These are phyloP conservation scores for Artemisia tridentata DNA, from an alignment of 129 eudicot genomes.

Conservation along the genomic window DNA sequence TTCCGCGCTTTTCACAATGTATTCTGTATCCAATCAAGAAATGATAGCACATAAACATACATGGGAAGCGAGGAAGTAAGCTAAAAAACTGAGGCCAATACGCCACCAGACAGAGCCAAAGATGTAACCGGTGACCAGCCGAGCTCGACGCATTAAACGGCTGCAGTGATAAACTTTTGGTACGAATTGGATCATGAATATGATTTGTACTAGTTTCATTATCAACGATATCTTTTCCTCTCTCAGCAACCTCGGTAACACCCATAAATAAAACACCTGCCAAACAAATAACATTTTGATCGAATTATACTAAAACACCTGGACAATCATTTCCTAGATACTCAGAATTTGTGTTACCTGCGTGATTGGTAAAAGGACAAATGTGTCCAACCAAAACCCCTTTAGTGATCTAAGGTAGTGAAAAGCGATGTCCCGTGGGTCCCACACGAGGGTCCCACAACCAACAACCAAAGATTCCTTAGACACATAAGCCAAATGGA, in stretches of 20 bases:
- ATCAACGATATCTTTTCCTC: slow-evolving; percentile 46
- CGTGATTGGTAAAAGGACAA: slow-evolving; percentile 78
- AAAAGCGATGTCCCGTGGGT: slow-evolving; percentile 59
- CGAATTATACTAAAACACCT: background rate
- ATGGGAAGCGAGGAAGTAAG: slow-evolving; percentile 56
- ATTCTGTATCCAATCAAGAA: background rate
- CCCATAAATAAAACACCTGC: slow-evolving; percentile 58
- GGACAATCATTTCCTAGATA: background rate
- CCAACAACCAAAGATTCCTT: slow-evolving; percentile 83
- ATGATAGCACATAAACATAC: slow-evolving; percentile 24
- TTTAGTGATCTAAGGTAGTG: slow-evolving; percentile 53
- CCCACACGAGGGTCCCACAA: slow-evolving; percentile 85
- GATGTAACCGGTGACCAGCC: slow-evolving; percentile 51
- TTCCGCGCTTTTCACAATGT: background rate
- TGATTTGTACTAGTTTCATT: slow-evolving; percentile 38
- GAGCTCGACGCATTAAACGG: slow-evolving; percentile 41
- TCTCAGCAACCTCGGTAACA: slow-evolving; percentile 50
- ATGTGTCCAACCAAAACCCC: slow-evolving; percentile 77
- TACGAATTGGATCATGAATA: slow-evolving; percentile 48
- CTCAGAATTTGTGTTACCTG: slow-evolving; percentile 43
- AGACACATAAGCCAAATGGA: slow-evolving; percentile 78
- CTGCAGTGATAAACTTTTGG: slow-evolving; percentile 54
- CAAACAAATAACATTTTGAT: slow-evolving; percentile 5
- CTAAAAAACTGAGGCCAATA: slow-evolving; percentile 46
- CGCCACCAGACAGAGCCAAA: slow-evolving; percentile 70